phyloP scores from a whole-genome alignment of 129 eudicot species.

The Pseudognaphalium luteoalbum region DNA sequence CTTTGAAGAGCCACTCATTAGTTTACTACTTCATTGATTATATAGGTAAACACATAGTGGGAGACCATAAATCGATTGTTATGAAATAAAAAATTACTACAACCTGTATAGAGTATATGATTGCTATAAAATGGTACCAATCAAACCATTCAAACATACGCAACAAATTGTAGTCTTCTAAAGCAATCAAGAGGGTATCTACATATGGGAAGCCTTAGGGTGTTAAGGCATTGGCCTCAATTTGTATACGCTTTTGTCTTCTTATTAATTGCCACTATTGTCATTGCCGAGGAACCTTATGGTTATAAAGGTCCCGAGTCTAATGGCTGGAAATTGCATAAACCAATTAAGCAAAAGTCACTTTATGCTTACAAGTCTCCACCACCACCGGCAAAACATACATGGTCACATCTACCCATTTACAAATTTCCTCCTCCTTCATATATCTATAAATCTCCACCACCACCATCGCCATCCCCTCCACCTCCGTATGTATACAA shows the following conservation, averaged over 20 bases:
- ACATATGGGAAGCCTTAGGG: not conserved
- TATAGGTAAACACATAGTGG: not conserved
- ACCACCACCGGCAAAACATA: not conserved
- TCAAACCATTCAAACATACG: not conserved
- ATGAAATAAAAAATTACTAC: not conserved
- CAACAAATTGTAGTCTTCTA: not conserved
- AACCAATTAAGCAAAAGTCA: not conserved
- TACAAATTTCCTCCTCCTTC: not conserved
- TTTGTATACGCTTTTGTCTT: not conserved
- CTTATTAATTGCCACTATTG: not conserved
- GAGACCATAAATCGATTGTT: not conserved
- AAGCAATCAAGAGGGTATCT: not conserved
- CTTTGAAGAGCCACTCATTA: not conserved
- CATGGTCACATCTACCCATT: too few relatives aligned
- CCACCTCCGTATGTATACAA: too few relatives aligned
- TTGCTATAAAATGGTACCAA: constrained; percentile 22
- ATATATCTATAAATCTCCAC: not conserved
- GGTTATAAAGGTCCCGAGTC: not conserved
- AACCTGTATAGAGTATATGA: constrained; percentile 9
- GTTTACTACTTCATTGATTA: not conserved
- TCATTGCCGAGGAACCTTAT: not conserved
- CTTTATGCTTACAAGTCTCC: not conserved
- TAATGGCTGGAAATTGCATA: not conserved
- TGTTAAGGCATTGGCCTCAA: not conserved
- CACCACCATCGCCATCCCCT: too few relatives aligned